Evolutionary conservation across 202 grass and related monocot genomes (phyloP), one percentile per base, ranked within the genome.

Genomic region (Elaeis oleifera): DNA sequence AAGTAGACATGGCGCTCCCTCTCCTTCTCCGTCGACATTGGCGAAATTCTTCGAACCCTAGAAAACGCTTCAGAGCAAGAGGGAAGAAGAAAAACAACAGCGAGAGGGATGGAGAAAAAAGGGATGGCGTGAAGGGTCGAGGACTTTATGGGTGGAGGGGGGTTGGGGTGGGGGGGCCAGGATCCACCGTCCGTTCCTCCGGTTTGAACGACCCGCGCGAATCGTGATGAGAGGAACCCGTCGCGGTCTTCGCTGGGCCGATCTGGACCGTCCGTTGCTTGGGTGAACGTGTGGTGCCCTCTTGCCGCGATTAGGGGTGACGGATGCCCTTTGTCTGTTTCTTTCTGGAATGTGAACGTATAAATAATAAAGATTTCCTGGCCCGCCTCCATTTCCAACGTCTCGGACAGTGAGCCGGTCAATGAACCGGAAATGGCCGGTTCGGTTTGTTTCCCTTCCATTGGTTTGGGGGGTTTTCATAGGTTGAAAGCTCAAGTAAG

Each of bases 181-280:
- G 44, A 56, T 74, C 54, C 36, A 55, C 11, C 54, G 61, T 20
- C 28, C 53, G 8, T 56, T 65, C 13, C 60, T 44, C 29, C 49
- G 16, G 18, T 18, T 48, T 16, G 9, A 59, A 31, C 28, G 58
- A 32, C 27, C 63, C 53, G 57, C 55, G 29, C 58, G 58, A 60
- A 36, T 44, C 36, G 36, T 44, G 6, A 44, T 44, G 8, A 44
- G 36, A 2, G 36, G 36, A 44, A 13, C 36, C 8, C 8, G 58
- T 60, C 58, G 58, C 3, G 17, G 58, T 4, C 24, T 31, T 36
- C 26, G 27, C 58, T 60, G 27, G 58, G 17, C 27, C 5, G 29
- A 60, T 60, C 58, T 57, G 14, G 19, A 65, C 55, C 57, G 70
- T 81, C 76, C 74, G 75, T 54, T 71, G 51, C 71, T 44, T 13